Conservation (phyloP, 78 protist species). For the Dictyostelium purpureum region DNA sequence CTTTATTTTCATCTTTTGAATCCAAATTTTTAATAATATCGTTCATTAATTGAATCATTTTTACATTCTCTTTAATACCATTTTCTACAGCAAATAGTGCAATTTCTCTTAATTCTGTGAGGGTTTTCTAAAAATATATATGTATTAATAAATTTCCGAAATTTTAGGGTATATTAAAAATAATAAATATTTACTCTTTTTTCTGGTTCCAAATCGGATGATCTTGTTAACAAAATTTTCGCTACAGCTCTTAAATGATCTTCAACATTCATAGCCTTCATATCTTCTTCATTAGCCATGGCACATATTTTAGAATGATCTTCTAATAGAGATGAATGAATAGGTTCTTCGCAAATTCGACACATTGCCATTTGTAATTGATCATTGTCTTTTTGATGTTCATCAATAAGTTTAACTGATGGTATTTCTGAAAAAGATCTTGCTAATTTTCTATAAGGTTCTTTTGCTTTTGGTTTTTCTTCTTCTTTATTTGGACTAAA, state of each 20-base stretch:
- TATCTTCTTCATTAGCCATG: constrained; percentile 74
- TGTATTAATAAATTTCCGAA: neutral
- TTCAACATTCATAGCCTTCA: constrained; percentile 78
- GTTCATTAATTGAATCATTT: neutral
- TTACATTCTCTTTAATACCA: constrained; percentile 29
- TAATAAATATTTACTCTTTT: constrained; percentile 27
- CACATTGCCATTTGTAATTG: constrained; percentile 61
- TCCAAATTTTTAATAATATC: constrained; percentile 30
- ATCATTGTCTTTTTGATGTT: neutral
- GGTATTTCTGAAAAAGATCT: constrained; percentile 76
- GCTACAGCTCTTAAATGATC: constrained; percentile 74
- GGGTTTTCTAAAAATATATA: constrained; percentile 3
- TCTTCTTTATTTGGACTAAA: constrained; percentile 65
- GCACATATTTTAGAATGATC: constrained; percentile 82
- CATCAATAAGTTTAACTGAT: constrained; percentile 10
- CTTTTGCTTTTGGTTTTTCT: neutral
- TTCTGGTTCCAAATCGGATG: constrained; percentile 7
- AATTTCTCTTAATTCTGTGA: constrained; percentile 34
- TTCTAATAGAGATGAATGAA: constrained; percentile 45
- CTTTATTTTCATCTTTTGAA: constrained; percentile 33
- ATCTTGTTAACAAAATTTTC: constrained; percentile 49
- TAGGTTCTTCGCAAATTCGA: constrained; percentile 80
- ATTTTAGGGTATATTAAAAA: neutral
- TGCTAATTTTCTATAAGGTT: constrained; percentile 16
- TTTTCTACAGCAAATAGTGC: constrained; percentile 38